Evolutionary conservation across 257 asterid genomes (phyloP).

Genomic region (Prunella vulgaris): DNA sequence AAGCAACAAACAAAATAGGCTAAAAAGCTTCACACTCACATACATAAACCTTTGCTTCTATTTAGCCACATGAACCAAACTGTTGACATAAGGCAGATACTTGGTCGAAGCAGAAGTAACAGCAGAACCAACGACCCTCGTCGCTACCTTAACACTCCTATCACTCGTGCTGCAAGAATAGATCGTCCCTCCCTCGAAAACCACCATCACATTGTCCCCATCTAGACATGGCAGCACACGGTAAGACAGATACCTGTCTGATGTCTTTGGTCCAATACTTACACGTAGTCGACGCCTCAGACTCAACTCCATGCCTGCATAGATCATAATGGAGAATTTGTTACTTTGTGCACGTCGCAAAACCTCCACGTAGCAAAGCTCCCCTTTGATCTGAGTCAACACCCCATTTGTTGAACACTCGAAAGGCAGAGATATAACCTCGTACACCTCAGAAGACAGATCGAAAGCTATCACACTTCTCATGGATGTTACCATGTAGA

Average conservation of each 20-base stretch:
- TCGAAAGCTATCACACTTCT: slow-evolving; percentile 35
- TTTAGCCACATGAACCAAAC: slow-evolving; percentile 31
- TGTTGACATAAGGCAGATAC: slow-evolving; percentile 42
- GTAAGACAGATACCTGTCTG: rapidly evolving
- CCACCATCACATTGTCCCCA: slow-evolving; percentile 33
- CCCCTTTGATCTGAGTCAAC: slow-evolving; percentile 33
- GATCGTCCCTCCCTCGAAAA: not conserved
- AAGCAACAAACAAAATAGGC: not conserved
- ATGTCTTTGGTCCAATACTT: not conserved
- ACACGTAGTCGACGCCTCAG: slow-evolving; percentile 17
- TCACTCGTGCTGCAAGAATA: slow-evolving; percentile 23
- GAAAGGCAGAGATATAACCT: slow-evolving; percentile 24
- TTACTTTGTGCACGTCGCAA: not conserved
- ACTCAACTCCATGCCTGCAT: slow-evolving; percentile 32
- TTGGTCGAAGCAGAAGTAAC: not conserved
- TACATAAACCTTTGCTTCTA: not conserved
- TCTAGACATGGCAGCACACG: slow-evolving; percentile 31
- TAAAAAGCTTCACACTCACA: not conserved
- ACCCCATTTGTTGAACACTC: slow-evolving; percentile 20
- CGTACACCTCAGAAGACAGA: slow-evolving; percentile 19
- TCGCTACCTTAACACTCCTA: not conserved
- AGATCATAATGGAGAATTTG: slow-evolving; percentile 22
- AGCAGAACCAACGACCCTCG: not conserved
- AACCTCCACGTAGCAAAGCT: slow-evolving; percentile 36
- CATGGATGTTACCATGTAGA: slow-evolving; percentile 35